Evolutionary conservation across 192 early-diverging fungal genomes (phyloP), one percentile per base, ranked within the genome.

Genomic region (Linnemannia exigua): DNA sequence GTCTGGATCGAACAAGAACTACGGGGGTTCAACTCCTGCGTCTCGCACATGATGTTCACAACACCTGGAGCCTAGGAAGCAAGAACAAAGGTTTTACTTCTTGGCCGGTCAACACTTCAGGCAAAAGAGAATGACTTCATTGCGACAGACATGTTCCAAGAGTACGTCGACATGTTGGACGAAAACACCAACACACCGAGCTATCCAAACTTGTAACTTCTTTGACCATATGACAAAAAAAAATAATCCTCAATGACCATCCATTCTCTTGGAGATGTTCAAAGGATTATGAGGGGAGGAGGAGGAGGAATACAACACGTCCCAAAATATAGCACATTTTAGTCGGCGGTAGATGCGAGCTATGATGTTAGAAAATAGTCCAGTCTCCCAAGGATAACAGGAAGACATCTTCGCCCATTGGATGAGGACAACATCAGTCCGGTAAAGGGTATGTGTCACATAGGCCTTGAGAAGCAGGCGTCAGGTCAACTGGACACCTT

Each of bases 81-180:
- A 72, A 72, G 70, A 28, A 46, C 28, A 46, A 41, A 31, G 31
- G 47, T 31, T 50, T 72, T 41, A 28, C 70, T 3, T 72, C 46
- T 6, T 31, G 44, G 25, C 12, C 48, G 70, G 47, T 72, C 41
- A 72, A 72, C 25, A 72, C 70, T 48, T 31, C 2, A 9, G 70
- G 70, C 46, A 38, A 31, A 2, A n/a, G n/a, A 72, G 9, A 72
- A 72, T 46, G 41, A 48, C 25, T 72, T 15, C 9, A 72, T 72
- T 28, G 44, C 70, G 3, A 72, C 41, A 9, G 70, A 72, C 25
- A 25, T 72, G 46, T 72, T 47, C 46, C 70, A 72, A 31, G 70
- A 72, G 46, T 46, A 72, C 70, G 47, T 47, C 70, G 48, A 72
- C 25, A 38, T 72, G 6, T 72, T 72, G 46, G n/a, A 72, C 70